Base-by-base conservation (phyloP, 2,329 filamentous ascomycete genomes). In the Cercospora sojina region DNA sequence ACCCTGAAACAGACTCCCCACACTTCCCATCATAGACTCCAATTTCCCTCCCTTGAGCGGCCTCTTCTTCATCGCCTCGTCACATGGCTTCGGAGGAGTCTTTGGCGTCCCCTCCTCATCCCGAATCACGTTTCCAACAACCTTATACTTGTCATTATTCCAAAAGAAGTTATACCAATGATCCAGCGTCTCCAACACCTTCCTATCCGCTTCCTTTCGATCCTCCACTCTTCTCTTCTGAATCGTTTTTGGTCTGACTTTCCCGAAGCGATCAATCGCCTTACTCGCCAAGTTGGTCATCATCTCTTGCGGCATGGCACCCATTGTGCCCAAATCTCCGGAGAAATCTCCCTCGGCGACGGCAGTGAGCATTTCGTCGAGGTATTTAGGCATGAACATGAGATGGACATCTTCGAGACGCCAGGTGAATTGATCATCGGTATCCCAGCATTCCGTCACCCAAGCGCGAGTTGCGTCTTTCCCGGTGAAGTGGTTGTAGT, bases 161-260 rank as follows among this genome's bases (percentile, higher is more conserved):
- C 23, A 53, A 38, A 75, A 75, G 49, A 75, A 75, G 76, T 85
- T 81, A 64, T 97, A 82, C 35, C 87, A 86, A 35, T 88, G 85
- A 67, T 86, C 78, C 3, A 91, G 88, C 77, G 86, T 85, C 71
- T 84, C 80, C 77, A 81, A 81, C 10, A 93, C 93, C 57, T 83
- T 81, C 59, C 83, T 82, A 58, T 83, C 73, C 80, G 97, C 93
- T 65, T 74, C 73, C 9, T 62, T 53, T 43, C 41, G 49, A 59
- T 75, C 74, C 58, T 59, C 41, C 57, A 59, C 66, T 58, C 72
- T 38, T 59, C 73, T 56, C 67, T 69, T 64, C 64, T 57, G 63
- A 49, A 64, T 70, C 62, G 72, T 69, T 18, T 62, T 68, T 8
- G 69, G 64, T 2, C 66, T 64, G 3, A 73, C 66, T 7, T 31